Percentiles rank a stretch among this genome's conserved stretches.
Conservation (phyloP, 2,329 filamentous ascomycete genomes). For the Rachicladosporium sp. region DNA sequence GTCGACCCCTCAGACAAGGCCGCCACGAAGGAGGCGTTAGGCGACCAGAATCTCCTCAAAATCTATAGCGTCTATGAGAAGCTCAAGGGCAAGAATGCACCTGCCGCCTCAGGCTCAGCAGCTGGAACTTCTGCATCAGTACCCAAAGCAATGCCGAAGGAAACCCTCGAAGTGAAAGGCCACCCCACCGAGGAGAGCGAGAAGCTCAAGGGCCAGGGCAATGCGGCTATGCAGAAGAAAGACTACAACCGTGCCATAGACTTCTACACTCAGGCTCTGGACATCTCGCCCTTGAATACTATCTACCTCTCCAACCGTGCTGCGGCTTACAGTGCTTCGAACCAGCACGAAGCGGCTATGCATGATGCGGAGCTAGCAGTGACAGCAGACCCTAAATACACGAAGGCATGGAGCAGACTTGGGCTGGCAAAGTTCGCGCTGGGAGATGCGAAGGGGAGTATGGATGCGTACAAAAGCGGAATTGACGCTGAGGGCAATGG, state of each 20-base stretch:
- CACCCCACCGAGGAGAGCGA: slow-evolving; percentile 65
- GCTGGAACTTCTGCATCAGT: slow-evolving; percentile 22
- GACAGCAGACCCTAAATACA: slow-evolving; percentile 78
- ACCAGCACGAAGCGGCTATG: slow-evolving; percentile 72
- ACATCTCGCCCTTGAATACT: slow-evolving; percentile 70
- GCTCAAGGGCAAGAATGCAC: slow-evolving; percentile 55
- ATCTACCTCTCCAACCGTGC: slow-evolving; percentile 98
- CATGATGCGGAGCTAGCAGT: slow-evolving; percentile 86
- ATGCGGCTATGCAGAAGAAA: slow-evolving; percentile 89
- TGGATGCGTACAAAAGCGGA: slow-evolving; percentile 87
- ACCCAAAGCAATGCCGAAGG: slow-evolving; percentile 34
- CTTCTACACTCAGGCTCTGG: slow-evolving; percentile 76
- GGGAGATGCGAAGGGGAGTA: slow-evolving; percentile 77
- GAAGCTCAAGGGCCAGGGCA: slow-evolving; percentile 76
- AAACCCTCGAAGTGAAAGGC: slow-evolving; percentile 25
- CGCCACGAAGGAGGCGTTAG: slow-evolving; percentile 64
- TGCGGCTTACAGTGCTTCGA: slow-evolving; percentile 75
- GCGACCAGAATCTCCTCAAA: slow-evolving; percentile 72
- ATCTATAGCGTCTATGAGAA: slow-evolving; percentile 97
- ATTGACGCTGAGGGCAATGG: slow-evolving; percentile 91
- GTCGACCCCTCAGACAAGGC: slow-evolving; percentile 70
- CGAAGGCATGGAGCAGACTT: slow-evolving; percentile 91
- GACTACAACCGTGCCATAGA: slow-evolving; percentile 76
- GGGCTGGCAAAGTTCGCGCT: slow-evolving; percentile 85
- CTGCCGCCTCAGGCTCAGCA: slow-evolving; percentile 32